Conservation (phyloP, 1,284 basidiomycete genomes). For the Caloboletus firmus region DNA sequence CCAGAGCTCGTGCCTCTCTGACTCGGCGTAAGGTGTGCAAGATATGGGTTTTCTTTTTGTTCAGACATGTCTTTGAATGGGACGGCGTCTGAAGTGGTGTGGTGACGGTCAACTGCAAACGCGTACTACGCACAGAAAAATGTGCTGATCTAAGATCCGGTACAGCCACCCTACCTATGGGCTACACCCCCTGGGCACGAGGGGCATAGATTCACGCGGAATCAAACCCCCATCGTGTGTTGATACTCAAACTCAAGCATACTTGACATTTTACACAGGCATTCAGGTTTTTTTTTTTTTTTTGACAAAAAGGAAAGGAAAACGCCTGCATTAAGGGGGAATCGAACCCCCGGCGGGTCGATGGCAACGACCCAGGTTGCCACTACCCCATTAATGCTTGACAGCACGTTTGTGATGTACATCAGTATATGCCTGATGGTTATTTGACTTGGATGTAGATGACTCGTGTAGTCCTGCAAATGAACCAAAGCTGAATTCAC, state of each 20-base stretch:
- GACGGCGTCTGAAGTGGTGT: not conserved
- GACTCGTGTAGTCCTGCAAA: too few relatives aligned
- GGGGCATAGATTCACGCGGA: too few relatives aligned
- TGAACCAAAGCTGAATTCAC: not conserved
- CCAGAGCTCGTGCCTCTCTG: constrained; percentile 32
- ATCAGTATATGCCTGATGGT: too few relatives aligned
- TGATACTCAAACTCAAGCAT: too few relatives aligned
- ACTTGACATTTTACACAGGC: not conserved
- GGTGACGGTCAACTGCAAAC: constrained; percentile 4
- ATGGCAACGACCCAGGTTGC: constrained; percentile 41
- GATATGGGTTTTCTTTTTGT: constrained; percentile 54
- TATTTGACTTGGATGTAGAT: too few relatives aligned
- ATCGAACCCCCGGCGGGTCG: constrained; percentile 79
- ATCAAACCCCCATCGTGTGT: too few relatives aligned
- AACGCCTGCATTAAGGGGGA: constrained; percentile 70
- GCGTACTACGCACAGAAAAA: constrained; percentile 11
- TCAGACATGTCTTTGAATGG: constrained; percentile 14
- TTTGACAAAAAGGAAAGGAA: not conserved
- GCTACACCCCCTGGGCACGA: too few relatives aligned
- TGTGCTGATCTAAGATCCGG: constrained; percentile 16
- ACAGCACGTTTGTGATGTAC: too few relatives aligned
- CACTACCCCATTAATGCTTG: constrained; percentile 39
- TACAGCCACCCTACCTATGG: not conserved
- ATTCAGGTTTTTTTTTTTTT: too few relatives aligned
- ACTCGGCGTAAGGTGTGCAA: constrained; percentile 45